Conservation (phyloP, 176 grass and related monocot species). For the Zizania latifolia region DNA sequence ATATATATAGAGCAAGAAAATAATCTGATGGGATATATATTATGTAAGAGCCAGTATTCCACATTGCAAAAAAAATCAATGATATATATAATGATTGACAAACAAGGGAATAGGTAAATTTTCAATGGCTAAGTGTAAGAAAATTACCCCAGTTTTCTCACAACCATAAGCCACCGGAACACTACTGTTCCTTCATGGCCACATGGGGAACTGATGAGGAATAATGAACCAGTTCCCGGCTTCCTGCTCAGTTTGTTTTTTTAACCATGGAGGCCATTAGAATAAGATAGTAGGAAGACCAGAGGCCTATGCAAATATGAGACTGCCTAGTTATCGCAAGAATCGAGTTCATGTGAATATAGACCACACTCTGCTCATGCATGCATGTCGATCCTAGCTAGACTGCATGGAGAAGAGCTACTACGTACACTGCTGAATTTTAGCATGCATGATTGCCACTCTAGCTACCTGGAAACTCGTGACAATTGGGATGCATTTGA, state of each 20-base stretch:
- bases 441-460: slow-evolving; percentile 14
- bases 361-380: slow-evolving; percentile 17
- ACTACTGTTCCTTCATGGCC: neutral
- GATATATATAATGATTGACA: neutral
- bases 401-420: slow-evolving; percentile 1
- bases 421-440: slow-evolving; percentile 6
- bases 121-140: neutral
- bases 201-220: neutral
- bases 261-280: neutral
- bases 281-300: slow-evolving; percentile 18
- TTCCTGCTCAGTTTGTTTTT: too few species aligned
- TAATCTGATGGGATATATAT: too few species aligned
- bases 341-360: slow-evolving; percentile 1
- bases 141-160: neutral
- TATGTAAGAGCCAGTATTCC: too few species aligned
- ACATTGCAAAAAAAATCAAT: neutral
- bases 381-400: slow-evolving; percentile 2
- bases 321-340: neutral
- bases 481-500: neutral
- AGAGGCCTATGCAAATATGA: slow-evolving; percentile 5
- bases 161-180: neutral
- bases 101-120: neutral
- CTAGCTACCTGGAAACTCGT: slow-evolving; percentile 16
- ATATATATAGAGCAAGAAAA: too few species aligned
- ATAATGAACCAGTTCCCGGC: neutral